Evolutionary conservation across 495 filamentous ascomycete genomes (phyloP), one percentile per base, ranked within the genome.

Genomic region (Niebla homalea): DNA sequence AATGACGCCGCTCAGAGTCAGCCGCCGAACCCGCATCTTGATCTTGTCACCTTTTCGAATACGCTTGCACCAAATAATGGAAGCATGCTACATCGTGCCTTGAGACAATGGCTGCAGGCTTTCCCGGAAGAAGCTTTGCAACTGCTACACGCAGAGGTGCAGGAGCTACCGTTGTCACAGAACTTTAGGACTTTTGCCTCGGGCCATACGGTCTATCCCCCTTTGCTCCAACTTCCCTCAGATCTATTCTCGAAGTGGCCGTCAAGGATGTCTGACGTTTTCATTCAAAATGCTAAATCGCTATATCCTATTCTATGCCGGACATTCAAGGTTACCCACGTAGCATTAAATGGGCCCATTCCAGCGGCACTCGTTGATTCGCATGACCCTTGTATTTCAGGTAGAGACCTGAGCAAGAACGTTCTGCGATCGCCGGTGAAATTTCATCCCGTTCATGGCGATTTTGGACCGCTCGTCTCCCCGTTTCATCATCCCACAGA

Each of bases 291-390:
- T 69, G 37, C 45, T 15, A 7, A 11, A 22, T 20, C 45, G 20
- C 67, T 93, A 3, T 70, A 69, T 21, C 54, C 57, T 5, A 67
- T 74, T 2, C 69, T 83, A 0, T 68, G 67, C 15, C 54, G 52
- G 5, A 60, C 72, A 0, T 67, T 76, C 23, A 64, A 62, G 7
- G 67, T 82, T 6, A 86, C 83, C 0, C 83, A 88, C 56, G 67
- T 89, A 10, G 85, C 85, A 14, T 65, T 85, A 38, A 89, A 87
- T 59, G 76, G 79, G 32, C 82, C 81, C 0, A 89, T 93, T 21
- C 78, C 80, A 0, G 48, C 61, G 69, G n/a, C 62, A 55, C 46
- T 51, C 18, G 58, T 46, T 15, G 4, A 48, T 43, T 10, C 22
- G 20, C 52, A 45, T 16, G 36, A 44, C 20, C 15, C 49, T 12